A percentile compares a stretch with the other conserved stretches of the same genome.
phyloP scores from a whole-genome alignment of 2,329 filamentous ascomycete genomes.

The Stachybotrys echinatus region DNA sequence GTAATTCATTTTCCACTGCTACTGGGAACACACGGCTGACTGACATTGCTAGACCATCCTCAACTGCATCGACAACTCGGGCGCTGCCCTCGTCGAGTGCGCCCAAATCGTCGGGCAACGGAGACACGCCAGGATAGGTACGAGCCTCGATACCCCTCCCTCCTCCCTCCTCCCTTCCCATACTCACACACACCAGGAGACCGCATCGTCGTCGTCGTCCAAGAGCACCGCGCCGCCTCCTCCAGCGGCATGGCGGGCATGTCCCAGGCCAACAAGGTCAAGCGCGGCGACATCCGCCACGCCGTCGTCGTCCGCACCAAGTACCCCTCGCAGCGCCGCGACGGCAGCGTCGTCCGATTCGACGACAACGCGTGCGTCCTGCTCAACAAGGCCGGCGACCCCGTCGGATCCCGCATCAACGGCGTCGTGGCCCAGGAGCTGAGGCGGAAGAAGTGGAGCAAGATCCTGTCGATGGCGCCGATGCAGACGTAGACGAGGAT shows the following conservation, averaged over 20 bases:
- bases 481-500: constrained; percentile 41
- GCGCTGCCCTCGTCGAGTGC: constrained; percentile 95
- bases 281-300: constrained; percentile 92
- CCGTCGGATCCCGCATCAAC: constrained; percentile 87
- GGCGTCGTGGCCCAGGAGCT: constrained; percentile 88
- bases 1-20: constrained; percentile 34
- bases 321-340: constrained; percentile 80
- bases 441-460: constrained; percentile 92
- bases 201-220: constrained; percentile 93
- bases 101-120: constrained; percentile 90
- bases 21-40: background rate
- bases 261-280: constrained; percentile 81
- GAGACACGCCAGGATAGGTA: constrained; percentile 82
- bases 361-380: constrained; percentile 98
- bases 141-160: constrained; percentile 15
- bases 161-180: background rate
- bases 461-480: constrained; percentile 93
- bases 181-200: constrained; percentile 59
- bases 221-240: constrained; percentile 83
- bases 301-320: constrained; percentile 89
- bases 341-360: constrained; percentile 87
- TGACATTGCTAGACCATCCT: constrained; percentile 70
- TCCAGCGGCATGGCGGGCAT: constrained; percentile 67
- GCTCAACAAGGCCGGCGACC: constrained; percentile 94
- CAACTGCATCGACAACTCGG: constrained; percentile 99